These are phyloP conservation scores for Solanum clarkiae DNA, from an alignment of 257 asterid species.

Conservation along the genomic window DNA sequence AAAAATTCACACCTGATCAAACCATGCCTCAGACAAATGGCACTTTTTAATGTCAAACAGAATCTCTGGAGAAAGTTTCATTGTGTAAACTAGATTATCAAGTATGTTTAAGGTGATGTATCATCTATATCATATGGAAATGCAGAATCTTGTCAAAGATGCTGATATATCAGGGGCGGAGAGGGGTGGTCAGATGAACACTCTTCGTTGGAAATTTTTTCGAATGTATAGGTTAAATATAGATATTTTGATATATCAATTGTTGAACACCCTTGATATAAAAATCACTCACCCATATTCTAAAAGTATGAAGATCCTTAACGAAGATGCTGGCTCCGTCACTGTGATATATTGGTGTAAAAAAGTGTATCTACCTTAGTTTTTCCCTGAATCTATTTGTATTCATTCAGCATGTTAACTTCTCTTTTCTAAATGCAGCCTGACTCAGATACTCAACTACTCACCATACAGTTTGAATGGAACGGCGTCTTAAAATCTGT, in stretches of 20 bases:
- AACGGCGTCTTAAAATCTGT: conserved; percentile 84
- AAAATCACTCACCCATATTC: no score
- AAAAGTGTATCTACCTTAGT: neutral
- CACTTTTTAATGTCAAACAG: neutral
- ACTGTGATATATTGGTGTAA: neutral
- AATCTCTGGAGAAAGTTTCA: neutral
- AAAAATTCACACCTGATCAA: neutral
- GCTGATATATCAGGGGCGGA: neutral
- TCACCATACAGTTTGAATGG: conserved; percentile 92
- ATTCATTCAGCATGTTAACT: neutral
- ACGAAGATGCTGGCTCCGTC: no score
- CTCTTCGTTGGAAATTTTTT: no score
- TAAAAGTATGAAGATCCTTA: no score
- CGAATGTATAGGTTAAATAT: no score
- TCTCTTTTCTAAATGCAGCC: conserved; percentile 42
- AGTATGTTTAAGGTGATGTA: neutral
- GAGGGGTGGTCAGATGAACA: no score
- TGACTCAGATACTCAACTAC: conserved; percentile 70
- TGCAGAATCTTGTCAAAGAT: neutral
- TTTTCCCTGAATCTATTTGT: neutral
- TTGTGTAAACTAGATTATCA: neutral
- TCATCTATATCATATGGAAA: neutral
- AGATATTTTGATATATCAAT: no score
- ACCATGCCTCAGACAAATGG: neutral
- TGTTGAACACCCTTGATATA: no score